Conservation (phyloP, 208 protist species). For the Paratrypanosoma confusum region DNA sequence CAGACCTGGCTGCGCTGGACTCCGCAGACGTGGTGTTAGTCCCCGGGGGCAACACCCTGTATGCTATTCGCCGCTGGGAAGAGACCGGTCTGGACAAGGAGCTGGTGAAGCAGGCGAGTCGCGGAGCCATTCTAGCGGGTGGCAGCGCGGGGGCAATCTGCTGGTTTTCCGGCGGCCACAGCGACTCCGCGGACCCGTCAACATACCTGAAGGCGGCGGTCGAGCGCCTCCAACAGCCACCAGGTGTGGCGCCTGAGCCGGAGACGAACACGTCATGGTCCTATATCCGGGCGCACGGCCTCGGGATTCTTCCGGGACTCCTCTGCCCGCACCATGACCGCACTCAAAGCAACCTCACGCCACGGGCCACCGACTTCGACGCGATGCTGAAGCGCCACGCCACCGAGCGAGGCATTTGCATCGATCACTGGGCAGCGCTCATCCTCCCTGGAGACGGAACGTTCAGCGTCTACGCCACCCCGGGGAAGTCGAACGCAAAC, state of each 20-base stretch:
- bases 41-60: conserved; percentile 86
- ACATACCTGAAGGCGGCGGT: conserved; percentile 56
- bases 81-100: conserved; percentile 56
- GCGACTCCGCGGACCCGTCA: conserved; percentile 77
- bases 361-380: conserved; percentile 62
- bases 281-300: conserved; percentile 78
- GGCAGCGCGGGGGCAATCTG: conserved; percentile 84
- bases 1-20: conserved; percentile 15
- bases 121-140: conserved; percentile 55
- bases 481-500: conserved; percentile 31
- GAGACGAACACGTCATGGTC: conserved; percentile 26
- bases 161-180: conserved; percentile 84
- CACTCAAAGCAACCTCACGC: conserved; percentile 57
- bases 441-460: conserved; percentile 50
- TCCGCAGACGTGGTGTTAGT: conserved; percentile 68
- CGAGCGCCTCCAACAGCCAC: no score
- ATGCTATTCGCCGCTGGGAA: conserved; percentile 79
- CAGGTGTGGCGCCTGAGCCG: not conserved
- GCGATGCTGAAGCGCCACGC: conserved; percentile 84
- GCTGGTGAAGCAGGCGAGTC: conserved; percentile 13
- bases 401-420: conserved; percentile 69
- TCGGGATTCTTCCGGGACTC: conserved; percentile 68
- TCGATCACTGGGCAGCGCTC: conserved; percentile 82
- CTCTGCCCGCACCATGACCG: conserved; percentile 80
- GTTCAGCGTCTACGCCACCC: conserved; percentile 51